phyloP scores from a whole-genome alignment of 2,329 filamentous ascomycete species.

The Fusarium liriodendri region DNA sequence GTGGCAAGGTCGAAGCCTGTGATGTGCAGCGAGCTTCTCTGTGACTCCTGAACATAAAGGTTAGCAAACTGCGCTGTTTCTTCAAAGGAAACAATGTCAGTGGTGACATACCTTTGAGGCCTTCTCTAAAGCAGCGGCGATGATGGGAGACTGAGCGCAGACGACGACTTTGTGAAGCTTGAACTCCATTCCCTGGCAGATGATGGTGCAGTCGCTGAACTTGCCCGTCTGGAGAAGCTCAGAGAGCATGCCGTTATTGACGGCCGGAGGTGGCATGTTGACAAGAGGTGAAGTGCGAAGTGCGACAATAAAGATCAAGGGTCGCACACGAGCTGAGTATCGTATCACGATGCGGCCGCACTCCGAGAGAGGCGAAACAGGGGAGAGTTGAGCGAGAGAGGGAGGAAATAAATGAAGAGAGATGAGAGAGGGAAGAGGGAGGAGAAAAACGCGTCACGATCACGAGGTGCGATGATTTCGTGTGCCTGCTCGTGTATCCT shows the following conservation, averaged over 20 bases:
- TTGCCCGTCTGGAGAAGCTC: background rate
- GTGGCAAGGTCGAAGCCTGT: constrained; percentile 22
- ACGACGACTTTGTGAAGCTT: constrained; percentile 36
- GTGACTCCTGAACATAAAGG: constrained; percentile 18
- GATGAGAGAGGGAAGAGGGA: background rate
- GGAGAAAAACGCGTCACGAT: background rate
- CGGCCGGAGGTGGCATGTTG: background rate
- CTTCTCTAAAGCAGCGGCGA: constrained; percentile 23
- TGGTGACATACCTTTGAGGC: constrained; percentile 16
- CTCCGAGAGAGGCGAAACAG: background rate
- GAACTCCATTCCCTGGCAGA: constrained; percentile 30
- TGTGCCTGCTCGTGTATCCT: background rate
- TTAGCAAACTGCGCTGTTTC: background rate
- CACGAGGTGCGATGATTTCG: background rate
- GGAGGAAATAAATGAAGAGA: background rate
- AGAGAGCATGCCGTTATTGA: background rate
- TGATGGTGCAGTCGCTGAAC: constrained; percentile 32
- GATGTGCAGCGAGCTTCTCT: constrained; percentile 23
- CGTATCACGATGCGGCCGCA: background rate
- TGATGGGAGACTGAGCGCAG: constrained; percentile 33
- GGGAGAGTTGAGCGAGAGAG: background rate
- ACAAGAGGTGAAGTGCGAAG: background rate
- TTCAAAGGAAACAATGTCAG: too few species aligned
- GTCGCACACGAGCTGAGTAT: background rate
- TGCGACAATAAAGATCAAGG: background rate